phyloP scores from a whole-genome alignment of 306 rosid genomes.

The Gillenia trifoliata region DNA sequence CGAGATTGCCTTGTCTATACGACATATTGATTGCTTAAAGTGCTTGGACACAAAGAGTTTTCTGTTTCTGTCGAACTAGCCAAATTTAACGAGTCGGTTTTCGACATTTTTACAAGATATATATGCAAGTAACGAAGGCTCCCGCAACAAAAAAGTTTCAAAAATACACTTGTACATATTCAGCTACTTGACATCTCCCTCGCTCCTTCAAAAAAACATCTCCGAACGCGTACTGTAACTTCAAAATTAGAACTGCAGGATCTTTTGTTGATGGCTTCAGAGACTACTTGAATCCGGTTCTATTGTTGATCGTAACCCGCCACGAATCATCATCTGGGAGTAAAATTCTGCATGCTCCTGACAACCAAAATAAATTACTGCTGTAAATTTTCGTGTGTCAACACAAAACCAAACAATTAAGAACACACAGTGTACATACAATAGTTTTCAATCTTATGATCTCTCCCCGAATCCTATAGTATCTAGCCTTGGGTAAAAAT shows the following conservation, averaged over 20 bases:
- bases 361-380: neutral
- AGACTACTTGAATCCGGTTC: conserved; percentile 11
- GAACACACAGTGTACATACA: no score
- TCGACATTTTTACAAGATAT: neutral
- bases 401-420: no score
- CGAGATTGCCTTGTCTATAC: no score
- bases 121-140: neutral
- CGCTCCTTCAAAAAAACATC: neutral
- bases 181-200: neutral
- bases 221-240: neutral
- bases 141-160: neutral
- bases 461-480: neutral
- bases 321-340: conserved; percentile 16
- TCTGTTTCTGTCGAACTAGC: no score
- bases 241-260: conserved; percentile 6
- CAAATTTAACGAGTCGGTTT: no score
- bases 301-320: conserved; percentile 10
- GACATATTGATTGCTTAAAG: no score
- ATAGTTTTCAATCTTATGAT: neutral
- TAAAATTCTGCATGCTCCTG: conserved; percentile 19
- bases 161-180: neutral
- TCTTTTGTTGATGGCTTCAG: neutral
- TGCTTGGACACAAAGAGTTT: no score
- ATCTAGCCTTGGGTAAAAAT: no score
- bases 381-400: no score